phyloP scores from a whole-genome alignment of 495 filamentous ascomycete genomes.

The Penicillium daleae region DNA sequence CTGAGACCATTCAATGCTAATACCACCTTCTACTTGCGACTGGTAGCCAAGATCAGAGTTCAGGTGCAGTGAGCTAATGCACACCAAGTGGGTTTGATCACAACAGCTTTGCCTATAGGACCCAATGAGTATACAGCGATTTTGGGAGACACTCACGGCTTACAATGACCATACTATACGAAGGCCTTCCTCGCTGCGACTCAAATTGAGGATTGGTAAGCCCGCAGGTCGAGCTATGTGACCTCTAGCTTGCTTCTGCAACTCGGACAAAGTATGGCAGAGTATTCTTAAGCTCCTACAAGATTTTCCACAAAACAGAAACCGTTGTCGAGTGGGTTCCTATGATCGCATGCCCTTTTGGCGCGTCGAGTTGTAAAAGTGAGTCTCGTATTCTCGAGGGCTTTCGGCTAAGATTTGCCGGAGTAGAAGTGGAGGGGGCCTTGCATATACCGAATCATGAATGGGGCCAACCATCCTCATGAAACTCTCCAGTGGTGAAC shows the following conservation, averaged over 20 bases:
- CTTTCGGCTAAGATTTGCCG: background rate
- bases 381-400: background rate
- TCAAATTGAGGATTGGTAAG: too few species aligned
- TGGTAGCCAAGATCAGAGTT: background rate
- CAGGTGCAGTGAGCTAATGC: background rate
- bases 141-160: background rate
- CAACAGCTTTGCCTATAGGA: background rate
- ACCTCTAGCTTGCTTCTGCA: background rate
- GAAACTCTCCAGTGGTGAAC: too few species aligned
- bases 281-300: background rate
- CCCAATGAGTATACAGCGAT: background rate
- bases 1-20: background rate
- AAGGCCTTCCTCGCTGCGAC: too few species aligned
- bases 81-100: background rate
- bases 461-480: background rate
- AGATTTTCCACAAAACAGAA: background rate
- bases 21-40: background rate
- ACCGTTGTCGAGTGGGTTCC: background rate
- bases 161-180: background rate
- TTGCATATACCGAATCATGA: background rate
- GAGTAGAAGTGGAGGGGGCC: too few species aligned
- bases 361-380: background rate
- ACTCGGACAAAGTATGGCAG: background rate
- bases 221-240: too few species aligned
- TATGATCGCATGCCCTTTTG: background rate